Conservation (phyloP, 768 basidiomycete genomes). For the Boletales sp. region DNA sequence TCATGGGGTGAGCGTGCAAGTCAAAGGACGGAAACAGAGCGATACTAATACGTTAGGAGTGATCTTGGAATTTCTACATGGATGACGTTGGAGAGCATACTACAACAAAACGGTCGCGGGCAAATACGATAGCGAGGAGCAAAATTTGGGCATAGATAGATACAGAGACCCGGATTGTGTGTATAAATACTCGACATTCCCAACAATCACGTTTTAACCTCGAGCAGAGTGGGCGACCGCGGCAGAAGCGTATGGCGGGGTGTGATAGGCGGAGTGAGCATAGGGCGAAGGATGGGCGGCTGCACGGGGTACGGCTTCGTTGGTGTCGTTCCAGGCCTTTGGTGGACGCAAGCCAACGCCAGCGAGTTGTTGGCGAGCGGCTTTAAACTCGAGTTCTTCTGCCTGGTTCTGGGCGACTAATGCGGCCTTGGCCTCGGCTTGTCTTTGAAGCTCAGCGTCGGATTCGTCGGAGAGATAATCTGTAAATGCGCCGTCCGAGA, state of each 20-base stretch:
- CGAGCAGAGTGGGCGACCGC: conserved; percentile 30
- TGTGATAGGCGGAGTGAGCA: conserved; percentile 25
- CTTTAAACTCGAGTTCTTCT: conserved; percentile 79
- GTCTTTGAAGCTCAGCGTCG: conserved; percentile 83
- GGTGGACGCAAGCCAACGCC: conserved; percentile 73
- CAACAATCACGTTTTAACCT: conserved; percentile 9
- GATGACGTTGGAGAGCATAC: conserved; percentile 2
- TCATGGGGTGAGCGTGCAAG: conserved; percentile 51
- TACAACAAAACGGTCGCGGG: conserved; percentile 9
- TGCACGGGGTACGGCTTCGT: conserved; percentile 29
- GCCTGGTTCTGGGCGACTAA: conserved; percentile 74
- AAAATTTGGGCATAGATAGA: conserved; percentile 23
- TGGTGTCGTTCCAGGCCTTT: conserved; percentile 66
- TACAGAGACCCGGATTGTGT: conserved; percentile 9
- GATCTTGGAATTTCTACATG: conserved; percentile 8
- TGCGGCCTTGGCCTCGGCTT: conserved; percentile 78
- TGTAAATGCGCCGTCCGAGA: conserved; percentile 84
- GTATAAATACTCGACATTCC: conserved; percentile 18
- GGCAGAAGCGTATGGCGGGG: conserved; percentile 24
- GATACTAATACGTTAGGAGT: conserved; percentile 19
- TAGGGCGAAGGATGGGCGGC: conserved; percentile 22
- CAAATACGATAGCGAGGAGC: conserved; percentile 13
- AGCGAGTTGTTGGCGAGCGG: conserved; percentile 74
- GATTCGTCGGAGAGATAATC: conserved; percentile 92
- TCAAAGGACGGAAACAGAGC: conserved; percentile 11